Evolutionary conservation across 768 basidiomycete species (phyloP).

Genomic region (Lentinus brumalis): DNA sequence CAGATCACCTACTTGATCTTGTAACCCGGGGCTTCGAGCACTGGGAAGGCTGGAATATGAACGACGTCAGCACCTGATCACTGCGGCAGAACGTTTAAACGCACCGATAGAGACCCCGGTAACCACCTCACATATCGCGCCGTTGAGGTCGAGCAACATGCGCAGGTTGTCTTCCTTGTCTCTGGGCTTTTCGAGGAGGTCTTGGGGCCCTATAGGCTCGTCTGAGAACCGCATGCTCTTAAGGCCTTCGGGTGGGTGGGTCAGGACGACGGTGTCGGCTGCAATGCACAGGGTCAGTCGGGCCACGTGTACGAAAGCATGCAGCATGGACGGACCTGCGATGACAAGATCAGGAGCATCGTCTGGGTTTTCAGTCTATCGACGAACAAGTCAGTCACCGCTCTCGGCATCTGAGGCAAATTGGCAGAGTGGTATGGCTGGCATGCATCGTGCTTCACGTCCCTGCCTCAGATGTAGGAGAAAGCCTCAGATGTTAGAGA

Average conservation of each 20-base stretch:
- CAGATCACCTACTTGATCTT: conserved; percentile 55
- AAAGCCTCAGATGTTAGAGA: no score
- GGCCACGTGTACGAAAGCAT: background rate
- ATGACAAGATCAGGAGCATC: conserved; percentile 82
- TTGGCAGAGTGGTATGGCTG: background rate
- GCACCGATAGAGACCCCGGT: conserved; percentile 85
- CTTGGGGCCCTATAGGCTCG: conserved; percentile 55
- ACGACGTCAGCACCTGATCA: background rate
- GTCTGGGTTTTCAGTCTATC: conserved; percentile 55
- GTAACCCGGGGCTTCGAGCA: conserved; percentile 77
- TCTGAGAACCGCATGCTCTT: conserved; percentile 55
- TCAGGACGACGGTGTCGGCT: conserved; percentile 98
- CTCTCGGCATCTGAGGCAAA: background rate
- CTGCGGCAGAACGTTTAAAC: background rate
- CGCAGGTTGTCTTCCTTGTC: conserved; percentile 80
- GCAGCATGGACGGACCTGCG: conserved; percentile 45
- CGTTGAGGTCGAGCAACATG: conserved; percentile 88
- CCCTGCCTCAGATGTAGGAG: no score
- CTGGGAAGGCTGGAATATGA: conserved; percentile 63
- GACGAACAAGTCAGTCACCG: background rate
- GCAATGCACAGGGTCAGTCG: background rate
- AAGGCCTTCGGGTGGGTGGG: conserved; percentile 64
- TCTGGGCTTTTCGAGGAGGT: conserved; percentile 86
- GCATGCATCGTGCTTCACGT: no score
- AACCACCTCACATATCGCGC: conserved; percentile 86